Evolutionary conservation across 2,329 filamentous ascomycete species (phyloP).

Genomic region (Pseudogymnoascus sp.): DNA sequence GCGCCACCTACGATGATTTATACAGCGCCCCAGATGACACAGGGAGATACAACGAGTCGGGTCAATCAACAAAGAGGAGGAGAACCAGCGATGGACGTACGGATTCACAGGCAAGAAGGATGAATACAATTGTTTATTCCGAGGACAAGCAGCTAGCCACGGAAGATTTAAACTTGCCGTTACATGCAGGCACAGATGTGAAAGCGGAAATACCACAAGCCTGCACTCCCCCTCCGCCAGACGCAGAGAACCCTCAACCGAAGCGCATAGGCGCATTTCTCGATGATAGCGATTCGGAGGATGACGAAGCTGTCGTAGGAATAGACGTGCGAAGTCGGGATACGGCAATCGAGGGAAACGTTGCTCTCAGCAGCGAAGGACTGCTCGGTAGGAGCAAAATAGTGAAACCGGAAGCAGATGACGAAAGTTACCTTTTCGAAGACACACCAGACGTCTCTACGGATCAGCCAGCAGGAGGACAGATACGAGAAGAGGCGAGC

Average conservation of each 20-base stretch:
- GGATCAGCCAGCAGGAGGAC: slow-evolving; percentile 21
- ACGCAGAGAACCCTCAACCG: slow-evolving; percentile 25
- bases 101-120: neutral
- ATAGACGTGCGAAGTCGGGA: slow-evolving; percentile 19
- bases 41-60: slow-evolving; percentile 36
- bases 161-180: slow-evolving; percentile 19
- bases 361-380: slow-evolving; percentile 15
- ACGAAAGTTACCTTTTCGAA: slow-evolving; percentile 16
- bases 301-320: slow-evolving; percentile 25
- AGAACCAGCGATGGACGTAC: slow-evolving; percentile 26
- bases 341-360: slow-evolving; percentile 16
- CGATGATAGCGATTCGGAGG: slow-evolving; percentile 59
- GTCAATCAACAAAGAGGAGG: slow-evolving; percentile 35
- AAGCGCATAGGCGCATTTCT: slow-evolving; percentile 55
- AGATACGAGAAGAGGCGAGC: slow-evolving; percentile 40
- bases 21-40: slow-evolving; percentile 19
- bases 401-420: slow-evolving; percentile 14
- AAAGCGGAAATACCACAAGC: neutral
- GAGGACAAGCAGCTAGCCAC: neutral
- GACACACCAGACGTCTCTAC: slow-evolving; percentile 15
- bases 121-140: neutral
- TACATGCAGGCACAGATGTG: slow-evolving; percentile 20
- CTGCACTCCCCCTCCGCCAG: slow-evolving; percentile 18
- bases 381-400: slow-evolving; percentile 17
- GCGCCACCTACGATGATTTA: slow-evolving; percentile 22